Base-by-base conservation (phyloP, 2,329 filamentous ascomycete genomes). In the Cladophialophora immunda region DNA sequence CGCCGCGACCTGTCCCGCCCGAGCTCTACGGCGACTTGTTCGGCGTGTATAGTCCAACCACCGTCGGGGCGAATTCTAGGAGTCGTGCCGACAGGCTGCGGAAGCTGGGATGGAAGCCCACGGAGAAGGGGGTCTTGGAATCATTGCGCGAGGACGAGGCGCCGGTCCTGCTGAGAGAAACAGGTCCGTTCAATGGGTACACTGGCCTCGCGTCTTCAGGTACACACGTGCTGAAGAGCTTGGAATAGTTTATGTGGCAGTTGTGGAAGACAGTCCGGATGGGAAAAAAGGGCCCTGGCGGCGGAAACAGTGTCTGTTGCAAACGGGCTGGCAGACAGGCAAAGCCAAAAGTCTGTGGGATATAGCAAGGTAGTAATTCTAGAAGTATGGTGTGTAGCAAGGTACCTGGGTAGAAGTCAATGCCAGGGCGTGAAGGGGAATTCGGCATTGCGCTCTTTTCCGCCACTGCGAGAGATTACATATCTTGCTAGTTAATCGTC, bases 31-130 rank as follows among this genome's bases (percentile, higher is more conserved):
- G 65, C 0, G 81, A 84, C 68, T 56, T 82, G 0, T 82, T 81
- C 70, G 78, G 75, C 5, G 72, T 75, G 8, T 76, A 71, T 47
- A 80, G 81, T 4, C 69, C 69, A 3, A 68, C 74, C 7, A 78
- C 80, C 1, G 71, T 83, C 47, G 83, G 82, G 0, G 65, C 77
- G 36, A 84, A 84, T 68, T 78, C 78, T 25, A 75, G 82, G 34
- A 80, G 76, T 69, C 75, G 81, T 3, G 82, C 81, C 1, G 77
- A 79, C 22, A 75, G 83, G 45, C 67, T 85, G 69, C 73, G 80
- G n/a, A 74, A 76, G 66, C 60, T 85, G 64, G 81, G 82, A 0
- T 85, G 82, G 82, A 71, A 78, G 70, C 76, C 82, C 0, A 71
- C 66, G 9, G 81, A 83, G 74, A 84, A 83, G 75, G 74, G 74